Evolutionary conservation across 2,329 filamentous ascomycete genomes (phyloP).

Genomic region (Dissoconium aciculare): DNA sequence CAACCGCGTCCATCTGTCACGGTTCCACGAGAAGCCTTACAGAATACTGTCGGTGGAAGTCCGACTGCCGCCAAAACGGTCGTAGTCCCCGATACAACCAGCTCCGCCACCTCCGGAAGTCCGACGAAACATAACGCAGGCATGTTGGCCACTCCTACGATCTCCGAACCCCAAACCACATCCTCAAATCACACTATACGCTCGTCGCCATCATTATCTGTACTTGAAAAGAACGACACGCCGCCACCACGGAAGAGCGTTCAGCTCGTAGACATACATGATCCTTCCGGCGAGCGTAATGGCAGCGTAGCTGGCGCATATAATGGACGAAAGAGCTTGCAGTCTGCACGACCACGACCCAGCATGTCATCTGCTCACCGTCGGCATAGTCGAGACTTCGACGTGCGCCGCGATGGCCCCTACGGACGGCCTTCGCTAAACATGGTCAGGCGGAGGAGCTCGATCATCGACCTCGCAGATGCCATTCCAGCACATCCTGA

Average conservation of each 20-base stretch:
- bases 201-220: too few relatives aligned
- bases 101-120: too few relatives aligned
- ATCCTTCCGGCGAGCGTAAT: not conserved
- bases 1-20: constrained; percentile 4
- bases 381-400: constrained; percentile 18
- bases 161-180: too few relatives aligned
- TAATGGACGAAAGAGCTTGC: not conserved
- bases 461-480: constrained; percentile 1
- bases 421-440: constrained; percentile 21
- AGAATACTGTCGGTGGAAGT: too few relatives aligned
- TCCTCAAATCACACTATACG: too few relatives aligned
- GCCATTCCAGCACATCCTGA: not conserved
- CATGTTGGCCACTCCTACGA: constrained; percentile 7
- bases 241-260: constrained; percentile 22
- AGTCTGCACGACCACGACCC: constrained; percentile 3
- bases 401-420: constrained; percentile 20
- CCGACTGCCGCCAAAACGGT: too few relatives aligned
- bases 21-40: constrained; percentile 1
- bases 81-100: too few relatives aligned
- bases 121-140: too few relatives aligned
- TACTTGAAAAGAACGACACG: not conserved
- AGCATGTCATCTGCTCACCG: constrained; percentile 9
- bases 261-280: constrained; percentile 19
- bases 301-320: constrained; percentile 2
- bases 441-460: constrained; percentile 19